Conservation (phyloP, 2,329 filamentous ascomycete genomes). For the Cladophialophora psammophila region DNA sequence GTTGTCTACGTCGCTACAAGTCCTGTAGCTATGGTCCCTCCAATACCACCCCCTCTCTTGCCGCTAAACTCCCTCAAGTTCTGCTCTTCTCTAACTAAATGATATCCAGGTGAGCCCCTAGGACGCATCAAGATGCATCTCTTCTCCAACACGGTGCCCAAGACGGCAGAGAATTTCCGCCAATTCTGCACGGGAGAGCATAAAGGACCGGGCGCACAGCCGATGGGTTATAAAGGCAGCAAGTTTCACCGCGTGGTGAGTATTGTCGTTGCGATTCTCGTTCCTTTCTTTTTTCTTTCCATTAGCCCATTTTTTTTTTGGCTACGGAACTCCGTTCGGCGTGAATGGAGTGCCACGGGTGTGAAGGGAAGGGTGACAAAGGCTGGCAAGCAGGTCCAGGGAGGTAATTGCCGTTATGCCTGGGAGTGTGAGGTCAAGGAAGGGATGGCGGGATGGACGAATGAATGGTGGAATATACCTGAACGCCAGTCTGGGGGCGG, state of each 20-base stretch:
- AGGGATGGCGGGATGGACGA: neutral
- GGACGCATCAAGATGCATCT: constrained; percentile 91
- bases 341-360: neutral
- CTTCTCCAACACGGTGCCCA: constrained; percentile 82
- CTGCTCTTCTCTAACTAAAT: constrained; percentile 59
- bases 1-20: no score
- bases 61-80: constrained; percentile 6
- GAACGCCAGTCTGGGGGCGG: neutral
- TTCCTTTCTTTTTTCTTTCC: neutral
- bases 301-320: neutral
- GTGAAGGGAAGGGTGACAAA: neutral
- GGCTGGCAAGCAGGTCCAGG: neutral
- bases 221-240: constrained; percentile 92
- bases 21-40: no score
- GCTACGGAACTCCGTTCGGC: neutral
- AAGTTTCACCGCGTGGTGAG: constrained; percentile 93
- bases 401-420: neutral
- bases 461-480: neutral
- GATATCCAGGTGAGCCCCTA: constrained; percentile 79
- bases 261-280: neutral
- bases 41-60: neutral
- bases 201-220: constrained; percentile 76
- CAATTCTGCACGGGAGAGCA: constrained; percentile 96
- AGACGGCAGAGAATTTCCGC: constrained; percentile 95
- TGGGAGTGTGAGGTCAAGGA: neutral